Conservation (phyloP, 306 rosid species). For the Vigna radiata region DNA sequence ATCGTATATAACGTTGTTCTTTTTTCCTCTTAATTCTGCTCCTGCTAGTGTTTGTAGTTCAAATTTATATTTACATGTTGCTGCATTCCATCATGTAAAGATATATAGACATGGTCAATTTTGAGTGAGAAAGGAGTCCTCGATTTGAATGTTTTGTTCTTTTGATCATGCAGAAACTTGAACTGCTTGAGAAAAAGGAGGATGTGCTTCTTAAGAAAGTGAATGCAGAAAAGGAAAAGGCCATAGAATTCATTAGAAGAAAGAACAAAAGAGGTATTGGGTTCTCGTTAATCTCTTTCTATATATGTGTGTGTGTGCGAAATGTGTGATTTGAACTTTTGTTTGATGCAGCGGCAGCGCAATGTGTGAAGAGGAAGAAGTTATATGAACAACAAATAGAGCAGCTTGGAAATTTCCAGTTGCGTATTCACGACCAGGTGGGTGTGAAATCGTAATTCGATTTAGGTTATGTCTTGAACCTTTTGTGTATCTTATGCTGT, state of each 20-base stretch:
- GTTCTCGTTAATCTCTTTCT: neutral
- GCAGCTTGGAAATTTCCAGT: constrained; percentile 95
- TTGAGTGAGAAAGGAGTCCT: neutral
- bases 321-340: constrained; percentile 2
- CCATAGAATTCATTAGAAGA: constrained; percentile 79
- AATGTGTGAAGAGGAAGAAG: constrained; percentile 96
- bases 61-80: neutral
- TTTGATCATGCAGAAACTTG: constrained; percentile 74
- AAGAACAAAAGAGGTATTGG: constrained; percentile 84
- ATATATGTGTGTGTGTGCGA: neutral
- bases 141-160: constrained; percentile 26
- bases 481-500: constrained; percentile 36
- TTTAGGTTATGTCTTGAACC: constrained; percentile 4
- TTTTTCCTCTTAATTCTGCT: neutral
- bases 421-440: constrained; percentile 89
- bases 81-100: neutral
- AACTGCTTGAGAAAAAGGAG: constrained; percentile 98
- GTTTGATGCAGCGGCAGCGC: constrained; percentile 78
- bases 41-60: too few species aligned
- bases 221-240: constrained; percentile 79
- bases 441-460: constrained; percentile 51
- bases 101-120: too few species aligned
- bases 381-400: constrained; percentile 95
- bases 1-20: neutral
- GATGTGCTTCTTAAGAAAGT: constrained; percentile 87